These are phyloP conservation scores for Aspergillus jensenii DNA, from an alignment of 2,329 filamentous ascomycete species.

Conservation along the genomic window DNA sequence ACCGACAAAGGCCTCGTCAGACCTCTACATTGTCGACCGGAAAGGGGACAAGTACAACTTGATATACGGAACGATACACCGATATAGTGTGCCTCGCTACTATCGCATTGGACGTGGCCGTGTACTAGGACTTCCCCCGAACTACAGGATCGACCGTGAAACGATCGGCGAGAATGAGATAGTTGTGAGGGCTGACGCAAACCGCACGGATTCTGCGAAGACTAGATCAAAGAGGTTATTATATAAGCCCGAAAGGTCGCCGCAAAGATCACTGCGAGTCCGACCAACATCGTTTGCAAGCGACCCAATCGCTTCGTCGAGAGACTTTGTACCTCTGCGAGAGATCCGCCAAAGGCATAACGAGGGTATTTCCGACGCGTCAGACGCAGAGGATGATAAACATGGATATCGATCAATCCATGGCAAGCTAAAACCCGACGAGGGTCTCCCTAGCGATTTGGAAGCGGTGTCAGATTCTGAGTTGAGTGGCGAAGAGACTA, in stretches of 20 bases:
- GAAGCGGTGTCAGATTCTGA: conserved; percentile 53
- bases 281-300: conserved; percentile 20
- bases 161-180: conserved; percentile 44
- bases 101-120: conserved; percentile 66
- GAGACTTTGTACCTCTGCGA: conserved; percentile 36
- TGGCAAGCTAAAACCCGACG: conserved; percentile 56
- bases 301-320: conserved; percentile 20
- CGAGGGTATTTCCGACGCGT: conserved; percentile 31
- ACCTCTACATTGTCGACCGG: conserved; percentile 64
- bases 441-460: conserved; percentile 47
- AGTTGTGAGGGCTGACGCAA: conserved; percentile 34
- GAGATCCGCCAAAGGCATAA: conserved; percentile 37
- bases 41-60: conserved; percentile 75
- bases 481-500: conserved; percentile 36
- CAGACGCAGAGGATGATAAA: conserved; percentile 49
- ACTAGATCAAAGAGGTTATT: conserved; percentile 45
- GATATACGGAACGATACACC: conserved; percentile 71
- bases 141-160: conserved; percentile 66
- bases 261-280: conserved; percentile 26
- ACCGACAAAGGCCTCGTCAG: conserved; percentile 17
- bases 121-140: conserved; percentile 64
- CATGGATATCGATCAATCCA: conserved; percentile 67
- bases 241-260: conserved; percentile 25
- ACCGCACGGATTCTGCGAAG: conserved; percentile 45
- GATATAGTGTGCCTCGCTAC: conserved; percentile 70